Base-by-base conservation (phyloP, 2,329 filamentous ascomycete genomes). In the Claviceps cyperi region DNA sequence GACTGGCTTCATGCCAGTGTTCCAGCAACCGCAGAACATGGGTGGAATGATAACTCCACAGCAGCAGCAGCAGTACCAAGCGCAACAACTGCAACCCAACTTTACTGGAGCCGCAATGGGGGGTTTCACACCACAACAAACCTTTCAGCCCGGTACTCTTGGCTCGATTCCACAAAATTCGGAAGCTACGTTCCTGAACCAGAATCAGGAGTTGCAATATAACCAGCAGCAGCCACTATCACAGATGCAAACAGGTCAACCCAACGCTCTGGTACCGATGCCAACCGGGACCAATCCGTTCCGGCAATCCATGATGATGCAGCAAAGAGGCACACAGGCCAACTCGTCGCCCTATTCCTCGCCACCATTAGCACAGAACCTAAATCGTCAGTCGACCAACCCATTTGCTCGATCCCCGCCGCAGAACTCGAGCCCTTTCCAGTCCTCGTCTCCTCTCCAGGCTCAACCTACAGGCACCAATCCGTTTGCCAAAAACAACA, bases 251-350 rank as follows among this genome's bases (percentile, higher is more conserved):
- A 58, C 63, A 9, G 66, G 66, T 13, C 59, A 73, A 69, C 57
- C 69, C 63, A 59, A 71, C 58, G 60, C 64, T 55, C 57, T 71
- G 63, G 61, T 70, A 53, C 66, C 60, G 47, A 60, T 73, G 54
- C 66, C 71, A 65, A 59, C 71, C 65, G 75, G 58, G 13, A 81
- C 89, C 7, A 98, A 98, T 62, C 92, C 92, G 0, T 98, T 98
- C 77, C 78, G 92, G 41, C 84, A 89, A 62, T 96, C 91, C 1
- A 91, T 91, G 81, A 72, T 95, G 69, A 74, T 76, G 70, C 72
- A 76, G 60, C 71, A 73, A 58, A 78, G 79, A 7, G 76, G 76
- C 45, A 63, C 70, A 56, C 58, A 52, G 17, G 43, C 43, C 35
- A 48, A 15, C 28, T 38, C 51, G 21, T 50, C 54, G 22, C 49